These are phyloP conservation scores for Cajanus cajan DNA, from an alignment of 306 rosid genomes.

Conservation along the genomic window DNA sequence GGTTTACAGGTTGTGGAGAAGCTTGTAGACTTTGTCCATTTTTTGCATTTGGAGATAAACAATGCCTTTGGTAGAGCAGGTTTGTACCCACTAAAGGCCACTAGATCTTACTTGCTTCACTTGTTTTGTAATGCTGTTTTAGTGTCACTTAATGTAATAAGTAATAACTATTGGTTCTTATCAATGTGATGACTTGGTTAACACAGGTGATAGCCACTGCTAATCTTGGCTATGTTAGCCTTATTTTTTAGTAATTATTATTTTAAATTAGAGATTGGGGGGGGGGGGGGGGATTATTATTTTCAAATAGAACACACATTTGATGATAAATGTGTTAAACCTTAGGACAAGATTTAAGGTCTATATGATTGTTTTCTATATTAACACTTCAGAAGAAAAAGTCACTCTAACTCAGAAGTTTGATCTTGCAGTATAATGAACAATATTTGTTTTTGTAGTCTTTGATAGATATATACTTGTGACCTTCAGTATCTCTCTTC, in stretches of 20 bases:
- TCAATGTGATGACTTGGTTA: neutral
- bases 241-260: slow-evolving; percentile 4
- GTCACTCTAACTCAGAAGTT: slow-evolving; percentile 45
- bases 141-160: neutral
- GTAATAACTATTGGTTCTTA: neutral
- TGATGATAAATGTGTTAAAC: too few species aligned
- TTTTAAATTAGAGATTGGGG: neutral
- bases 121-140: neutral
- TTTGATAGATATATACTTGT: slow-evolving; percentile 17
- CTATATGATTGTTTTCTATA: neutral
- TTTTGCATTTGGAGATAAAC: slow-evolving; percentile 60
- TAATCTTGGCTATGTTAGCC: neutral
- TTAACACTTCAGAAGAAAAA: slow-evolving; percentile 37
- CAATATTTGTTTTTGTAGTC: neutral
- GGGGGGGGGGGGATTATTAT: neutral
- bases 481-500: slow-evolving; percentile 25
- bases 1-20: slow-evolving; percentile 64
- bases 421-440: slow-evolving; percentile 27
- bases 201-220: neutral
- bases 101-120: slow-evolving; percentile 9
- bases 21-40: slow-evolving; percentile 66
- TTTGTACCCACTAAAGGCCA: slow-evolving; percentile 29
- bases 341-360: neutral
- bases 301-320: too few species aligned
- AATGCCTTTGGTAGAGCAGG: slow-evolving; percentile 52